Percentiles rank a stretch among this genome's conserved stretches.
phyloP scores from a whole-genome alignment of 202 grass and related monocot species.

The Elaeis oleifera region DNA sequence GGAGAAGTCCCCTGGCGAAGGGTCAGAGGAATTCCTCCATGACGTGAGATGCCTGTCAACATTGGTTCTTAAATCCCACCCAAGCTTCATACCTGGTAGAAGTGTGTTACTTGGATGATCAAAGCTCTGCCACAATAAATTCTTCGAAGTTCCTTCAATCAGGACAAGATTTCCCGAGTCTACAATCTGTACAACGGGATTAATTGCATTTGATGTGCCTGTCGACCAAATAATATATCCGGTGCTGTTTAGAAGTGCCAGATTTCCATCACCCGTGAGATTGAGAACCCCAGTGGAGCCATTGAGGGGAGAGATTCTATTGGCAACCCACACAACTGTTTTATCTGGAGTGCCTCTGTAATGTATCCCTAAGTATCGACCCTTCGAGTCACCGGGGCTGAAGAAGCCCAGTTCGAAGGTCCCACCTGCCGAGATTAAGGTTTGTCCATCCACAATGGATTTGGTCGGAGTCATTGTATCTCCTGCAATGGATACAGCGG shows the following conservation, averaged over 20 bases:
- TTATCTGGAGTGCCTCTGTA: not conserved
- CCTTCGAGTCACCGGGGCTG: not conserved
- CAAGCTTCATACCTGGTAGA: too few species aligned
- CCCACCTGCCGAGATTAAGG: not conserved
- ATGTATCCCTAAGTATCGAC: not conserved
- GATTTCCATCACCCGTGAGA: not conserved
- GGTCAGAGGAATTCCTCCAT: conserved; percentile 48
- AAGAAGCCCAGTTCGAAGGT: not conserved
- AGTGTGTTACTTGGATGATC: too few species aligned
- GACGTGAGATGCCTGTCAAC: conserved; percentile 22
- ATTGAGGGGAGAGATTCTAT: not conserved
- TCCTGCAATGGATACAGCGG: not conserved
- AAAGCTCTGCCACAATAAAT: too few species aligned
- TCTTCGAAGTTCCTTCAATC: not conserved
- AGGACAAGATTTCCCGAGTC: not conserved
- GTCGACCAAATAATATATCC: not conserved
- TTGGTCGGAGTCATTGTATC: not conserved
- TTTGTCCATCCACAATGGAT: not conserved
- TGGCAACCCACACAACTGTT: not conserved
- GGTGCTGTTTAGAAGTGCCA: not conserved
- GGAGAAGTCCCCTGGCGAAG: conserved; percentile 48
- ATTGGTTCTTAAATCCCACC: too few species aligned
- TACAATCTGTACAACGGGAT: not conserved
- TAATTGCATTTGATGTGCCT: not conserved
- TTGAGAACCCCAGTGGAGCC: not conserved